phyloP scores from a whole-genome alignment of 805 yeast genomes.

The Hanseniaspora mollemarum region DNA sequence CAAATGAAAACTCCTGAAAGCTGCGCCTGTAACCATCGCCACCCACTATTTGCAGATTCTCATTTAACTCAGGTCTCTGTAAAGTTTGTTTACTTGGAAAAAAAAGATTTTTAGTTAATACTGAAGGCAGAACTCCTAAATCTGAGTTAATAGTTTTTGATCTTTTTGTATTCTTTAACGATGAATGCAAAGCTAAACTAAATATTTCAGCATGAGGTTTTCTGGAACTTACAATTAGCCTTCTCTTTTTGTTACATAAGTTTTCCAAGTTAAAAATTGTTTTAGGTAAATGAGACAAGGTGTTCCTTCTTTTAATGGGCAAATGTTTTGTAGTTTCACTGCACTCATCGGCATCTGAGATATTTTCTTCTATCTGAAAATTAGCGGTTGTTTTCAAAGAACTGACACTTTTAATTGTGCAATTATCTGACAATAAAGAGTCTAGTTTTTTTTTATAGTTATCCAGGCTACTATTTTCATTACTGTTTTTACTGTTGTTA shows the following conservation, averaged over 20 bases:
- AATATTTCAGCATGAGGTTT: not conserved
- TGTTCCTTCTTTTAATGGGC: not conserved
- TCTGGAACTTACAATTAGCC: not conserved
- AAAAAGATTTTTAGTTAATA: not conserved
- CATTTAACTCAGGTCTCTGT: too few species aligned
- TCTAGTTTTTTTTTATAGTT: too few species aligned
- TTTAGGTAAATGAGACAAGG: not conserved
- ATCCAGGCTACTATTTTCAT: not conserved
- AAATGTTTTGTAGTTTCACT: not conserved
- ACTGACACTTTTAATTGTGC: not conserved
- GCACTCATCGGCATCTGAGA: not conserved
- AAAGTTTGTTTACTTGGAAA: not conserved
- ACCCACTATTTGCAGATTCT: not conserved
- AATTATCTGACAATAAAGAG: not conserved
- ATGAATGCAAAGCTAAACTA: too few species aligned
- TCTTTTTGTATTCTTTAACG: too few species aligned
- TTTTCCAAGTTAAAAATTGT: not conserved
- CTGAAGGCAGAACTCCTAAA: slow-evolving; percentile 11
- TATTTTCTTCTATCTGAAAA: not conserved
- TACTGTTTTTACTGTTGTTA: not conserved
- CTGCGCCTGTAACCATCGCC: not conserved
- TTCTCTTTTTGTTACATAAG: not conserved
- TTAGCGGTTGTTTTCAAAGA: not conserved
- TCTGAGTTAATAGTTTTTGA: slow-evolving; percentile 5
- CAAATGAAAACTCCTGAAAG: not conserved